Evolutionary conservation across 2,329 filamentous ascomycete genomes (phyloP).

Genomic region (Penicillium sp.): DNA sequence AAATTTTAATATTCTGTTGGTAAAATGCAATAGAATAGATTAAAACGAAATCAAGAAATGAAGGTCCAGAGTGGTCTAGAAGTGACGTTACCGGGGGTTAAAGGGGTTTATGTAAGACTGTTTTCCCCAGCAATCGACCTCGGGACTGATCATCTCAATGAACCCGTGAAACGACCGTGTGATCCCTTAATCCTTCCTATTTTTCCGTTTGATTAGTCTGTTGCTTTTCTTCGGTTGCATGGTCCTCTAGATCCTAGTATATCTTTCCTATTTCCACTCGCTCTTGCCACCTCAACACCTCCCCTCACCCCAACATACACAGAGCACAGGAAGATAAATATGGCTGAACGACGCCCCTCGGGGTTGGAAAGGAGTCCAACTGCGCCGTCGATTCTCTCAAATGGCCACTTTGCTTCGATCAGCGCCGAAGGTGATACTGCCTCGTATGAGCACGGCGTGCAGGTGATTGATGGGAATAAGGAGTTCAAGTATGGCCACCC

Average conservation of each 20-base stretch:
- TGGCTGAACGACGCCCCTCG: conserved; percentile 27
- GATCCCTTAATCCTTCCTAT: conserved; percentile 10
- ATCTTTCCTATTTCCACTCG: conserved; percentile 13
- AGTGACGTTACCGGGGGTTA: neutral
- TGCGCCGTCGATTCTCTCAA: conserved; percentile 42
- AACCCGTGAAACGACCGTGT: conserved; percentile 21
- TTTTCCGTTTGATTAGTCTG: conserved; percentile 9
- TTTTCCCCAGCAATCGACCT: conserved; percentile 24
- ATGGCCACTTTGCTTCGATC: conserved; percentile 48
- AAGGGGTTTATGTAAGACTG: conserved; percentile 23
- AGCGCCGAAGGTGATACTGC: conserved; percentile 40
- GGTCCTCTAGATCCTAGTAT: conserved; percentile 14
- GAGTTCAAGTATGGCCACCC: conserved; percentile 77
- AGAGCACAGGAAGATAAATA: conserved; percentile 15
- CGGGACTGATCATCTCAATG: conserved; percentile 15
- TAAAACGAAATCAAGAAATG: neutral
- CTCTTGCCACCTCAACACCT: conserved; percentile 15
- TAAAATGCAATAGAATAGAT: neutral
- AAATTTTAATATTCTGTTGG: neutral
- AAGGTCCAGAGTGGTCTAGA: neutral
- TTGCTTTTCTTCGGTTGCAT: conserved; percentile 14
- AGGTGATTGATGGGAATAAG: conserved; percentile 95
- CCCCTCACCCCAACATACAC: neutral
- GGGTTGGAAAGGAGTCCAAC: conserved; percentile 32
- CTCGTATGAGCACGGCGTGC: conserved; percentile 84